Evolutionary conservation across 306 rosid species (phyloP).

Genomic region (Prunus campanulata): DNA sequence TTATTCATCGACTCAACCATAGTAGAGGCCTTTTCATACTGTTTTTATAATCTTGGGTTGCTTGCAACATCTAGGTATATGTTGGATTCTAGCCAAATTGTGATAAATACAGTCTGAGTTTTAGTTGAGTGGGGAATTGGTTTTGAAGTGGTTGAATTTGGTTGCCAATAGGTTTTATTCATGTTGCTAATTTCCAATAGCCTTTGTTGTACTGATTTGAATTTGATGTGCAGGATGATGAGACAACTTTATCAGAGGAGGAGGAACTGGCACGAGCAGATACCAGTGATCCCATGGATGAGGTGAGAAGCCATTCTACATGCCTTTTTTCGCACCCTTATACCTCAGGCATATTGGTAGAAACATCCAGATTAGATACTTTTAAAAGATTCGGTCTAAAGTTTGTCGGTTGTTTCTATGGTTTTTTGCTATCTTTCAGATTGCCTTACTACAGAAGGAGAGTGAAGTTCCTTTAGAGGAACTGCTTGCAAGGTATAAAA

Average conservation of each 20-base stretch:
- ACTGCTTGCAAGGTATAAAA: conserved; percentile 88
- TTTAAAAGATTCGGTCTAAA: background rate
- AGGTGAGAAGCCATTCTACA: conserved; percentile 51
- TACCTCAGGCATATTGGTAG: conserved; percentile 5
- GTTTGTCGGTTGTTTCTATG: conserved; percentile 17
- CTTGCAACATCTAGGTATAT: background rate
- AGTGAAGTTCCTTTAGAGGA: conserved; percentile 86
- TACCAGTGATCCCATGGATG: conserved; percentile 58
- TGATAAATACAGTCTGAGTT: background rate
- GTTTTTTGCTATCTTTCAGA: conserved; percentile 43
- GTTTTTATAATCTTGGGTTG: background rate
- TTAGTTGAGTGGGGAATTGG: background rate
- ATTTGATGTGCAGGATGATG: conserved; percentile 74
- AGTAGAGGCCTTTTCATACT: background rate
- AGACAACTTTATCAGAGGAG: conserved; percentile 90
- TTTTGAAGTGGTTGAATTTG: background rate
- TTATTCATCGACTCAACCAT: background rate
- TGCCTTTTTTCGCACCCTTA: conserved; percentile 11
- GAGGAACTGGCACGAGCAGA: conserved; percentile 80
- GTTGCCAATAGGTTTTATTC: background rate
- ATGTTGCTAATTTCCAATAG: background rate
- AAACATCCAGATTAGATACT: background rate
- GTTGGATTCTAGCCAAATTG: background rate
- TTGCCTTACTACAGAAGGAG: conserved; percentile 86
- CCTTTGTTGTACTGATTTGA: conserved; percentile 10